A percentile compares a stretch with the other conserved stretches of the same genome.
These are phyloP conservation scores for Russula sp. DNA, from an alignment of 768 basidiomycete genomes.

Conservation along the genomic window DNA sequence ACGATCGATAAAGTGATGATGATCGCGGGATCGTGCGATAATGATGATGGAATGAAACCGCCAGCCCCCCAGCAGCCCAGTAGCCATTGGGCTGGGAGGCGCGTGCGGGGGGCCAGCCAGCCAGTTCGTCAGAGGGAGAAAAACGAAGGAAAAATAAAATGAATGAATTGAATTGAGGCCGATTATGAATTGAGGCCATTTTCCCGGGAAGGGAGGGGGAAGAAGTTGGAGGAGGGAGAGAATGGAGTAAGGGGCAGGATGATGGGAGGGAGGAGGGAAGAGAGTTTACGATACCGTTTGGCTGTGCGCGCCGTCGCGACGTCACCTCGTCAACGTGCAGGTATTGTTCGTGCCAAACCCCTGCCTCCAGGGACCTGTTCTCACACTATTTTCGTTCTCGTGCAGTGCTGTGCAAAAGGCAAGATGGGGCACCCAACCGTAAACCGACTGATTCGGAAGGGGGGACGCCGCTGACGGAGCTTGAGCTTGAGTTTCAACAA, in stretches of 20 bases:
- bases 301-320: background rate
- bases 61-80: no score
- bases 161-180: conserved; percentile 1
- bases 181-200: conserved; percentile 12
- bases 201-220: background rate
- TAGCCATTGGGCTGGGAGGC: no score
- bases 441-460: background rate
- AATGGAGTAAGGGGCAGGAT: no score
- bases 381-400: background rate
- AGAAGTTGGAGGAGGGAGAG: background rate
- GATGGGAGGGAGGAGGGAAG: background rate
- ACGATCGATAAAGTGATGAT: no score
- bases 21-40: no score
- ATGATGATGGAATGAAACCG: no score
- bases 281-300: background rate
- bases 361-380: background rate
- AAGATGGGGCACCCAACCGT: background rate
- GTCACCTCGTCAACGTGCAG: background rate
- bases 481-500: no score
- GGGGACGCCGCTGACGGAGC: background rate
- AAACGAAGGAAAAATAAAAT: background rate
- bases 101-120: no score
- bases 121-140: background rate
- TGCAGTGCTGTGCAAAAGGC: background rate
- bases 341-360: background rate